Evolutionary conservation across 31 red algal species (phyloP).

Genomic region (Endocladia muricata): DNA sequence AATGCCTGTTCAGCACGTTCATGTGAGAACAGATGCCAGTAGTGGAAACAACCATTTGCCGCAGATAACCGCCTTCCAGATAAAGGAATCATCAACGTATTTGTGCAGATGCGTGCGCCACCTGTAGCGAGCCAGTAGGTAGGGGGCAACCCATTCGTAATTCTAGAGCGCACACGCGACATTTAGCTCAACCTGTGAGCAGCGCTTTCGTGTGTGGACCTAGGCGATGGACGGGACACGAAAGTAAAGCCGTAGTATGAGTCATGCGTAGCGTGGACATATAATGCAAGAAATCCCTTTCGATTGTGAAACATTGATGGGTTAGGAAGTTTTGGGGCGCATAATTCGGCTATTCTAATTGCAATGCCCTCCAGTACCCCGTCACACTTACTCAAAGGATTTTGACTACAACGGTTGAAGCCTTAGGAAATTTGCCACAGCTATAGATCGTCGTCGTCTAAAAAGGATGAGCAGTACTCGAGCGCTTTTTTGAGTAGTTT

Average conservation of each 20-base stretch:
- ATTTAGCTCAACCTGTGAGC: not conserved
- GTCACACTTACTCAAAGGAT: not conserved
- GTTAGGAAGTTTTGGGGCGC: not conserved
- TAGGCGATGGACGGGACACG: not conserved
- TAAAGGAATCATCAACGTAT: not conserved
- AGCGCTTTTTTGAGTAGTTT: not conserved
- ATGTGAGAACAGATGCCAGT: not conserved
- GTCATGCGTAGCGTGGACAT: constrained; percentile 5
- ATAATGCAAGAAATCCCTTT: constrained; percentile 1
- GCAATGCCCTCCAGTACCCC: not conserved
- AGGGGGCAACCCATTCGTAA: not conserved
- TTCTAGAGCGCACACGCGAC: not conserved
- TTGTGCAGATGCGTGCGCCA: not conserved
- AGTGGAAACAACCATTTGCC: constrained; percentile 13
- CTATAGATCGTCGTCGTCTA: not conserved
- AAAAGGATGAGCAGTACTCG: not conserved
- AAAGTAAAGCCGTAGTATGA: not conserved
- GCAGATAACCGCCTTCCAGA: not conserved
- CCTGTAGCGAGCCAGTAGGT: constrained; percentile 3
- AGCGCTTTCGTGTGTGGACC: not conserved
- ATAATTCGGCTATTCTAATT: not conserved
- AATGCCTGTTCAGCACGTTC: constrained; percentile 17
- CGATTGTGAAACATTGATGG: not conserved
- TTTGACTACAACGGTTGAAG: not conserved
- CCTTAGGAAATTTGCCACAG: not conserved